Conservation (phyloP, 2,329 filamentous ascomycete species). For the Pseudocercospora fijiensis region DNA sequence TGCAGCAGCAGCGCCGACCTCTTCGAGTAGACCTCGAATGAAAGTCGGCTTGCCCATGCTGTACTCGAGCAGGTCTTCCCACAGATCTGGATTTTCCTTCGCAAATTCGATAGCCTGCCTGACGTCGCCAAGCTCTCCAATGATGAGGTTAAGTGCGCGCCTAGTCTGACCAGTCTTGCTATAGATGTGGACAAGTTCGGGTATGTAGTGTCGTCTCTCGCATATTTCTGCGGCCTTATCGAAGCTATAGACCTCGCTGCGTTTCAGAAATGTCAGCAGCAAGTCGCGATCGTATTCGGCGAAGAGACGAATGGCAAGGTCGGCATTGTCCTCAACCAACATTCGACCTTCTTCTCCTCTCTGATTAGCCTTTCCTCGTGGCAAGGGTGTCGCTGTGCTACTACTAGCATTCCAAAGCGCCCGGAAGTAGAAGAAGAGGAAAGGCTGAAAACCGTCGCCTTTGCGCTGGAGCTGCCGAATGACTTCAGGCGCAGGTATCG, state of each 20-base stretch:
- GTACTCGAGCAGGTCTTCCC: constrained; percentile 92
- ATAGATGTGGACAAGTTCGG: constrained; percentile 92
- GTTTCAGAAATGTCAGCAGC: constrained; percentile 85
- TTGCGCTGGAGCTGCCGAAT: constrained; percentile 72
- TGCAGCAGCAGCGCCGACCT: constrained; percentile 74
- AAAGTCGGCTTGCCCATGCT: constrained; percentile 97
- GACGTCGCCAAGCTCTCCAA: constrained; percentile 87
- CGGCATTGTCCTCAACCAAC: constrained; percentile 78
- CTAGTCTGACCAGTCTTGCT: constrained; percentile 95
- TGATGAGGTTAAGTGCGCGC: constrained; percentile 85
- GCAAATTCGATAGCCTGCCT: constrained; percentile 91
- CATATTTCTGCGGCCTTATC: constrained; percentile 76
- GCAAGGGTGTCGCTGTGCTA: constrained; percentile 1
- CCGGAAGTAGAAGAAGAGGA: constrained; percentile 89
- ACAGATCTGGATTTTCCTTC: constrained; percentile 87
- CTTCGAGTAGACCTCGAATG: constrained; percentile 85
- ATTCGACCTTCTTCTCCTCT: constrained; percentile 57
- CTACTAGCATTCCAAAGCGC: constrained; percentile 66
- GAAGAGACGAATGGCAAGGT: constrained; percentile 82
- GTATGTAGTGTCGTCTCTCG: constrained; percentile 75
- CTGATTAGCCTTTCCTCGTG: constrained; percentile 31
- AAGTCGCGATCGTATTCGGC: constrained; percentile 76
- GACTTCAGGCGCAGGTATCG: constrained; percentile 74
- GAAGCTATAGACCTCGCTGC: constrained; percentile 77
- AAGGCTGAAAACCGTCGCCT: constrained; percentile 60